Evolutionary conservation across 2,329 filamentous ascomycete genomes (phyloP), one percentile per base, ranked within the genome.

Genomic region (Xylaria sp.): DNA sequence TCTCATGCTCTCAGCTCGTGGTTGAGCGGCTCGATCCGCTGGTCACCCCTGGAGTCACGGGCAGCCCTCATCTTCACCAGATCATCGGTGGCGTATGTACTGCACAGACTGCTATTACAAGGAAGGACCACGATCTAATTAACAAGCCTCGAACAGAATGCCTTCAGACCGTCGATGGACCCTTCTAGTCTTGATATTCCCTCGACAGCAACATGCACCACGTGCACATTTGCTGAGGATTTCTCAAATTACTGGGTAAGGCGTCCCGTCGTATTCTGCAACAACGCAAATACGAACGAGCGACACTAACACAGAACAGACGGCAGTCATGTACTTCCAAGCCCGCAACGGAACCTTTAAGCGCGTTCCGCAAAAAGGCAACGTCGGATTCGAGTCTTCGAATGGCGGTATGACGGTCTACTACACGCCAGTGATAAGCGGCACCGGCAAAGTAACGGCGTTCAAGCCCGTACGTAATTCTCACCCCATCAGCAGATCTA

Each of bases 351-450:
- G 80, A 37, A 83, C 74, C 63, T 78, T 75, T 76, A 78, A 77
- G 58, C 70, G 74, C n/a, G 74, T 77, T 6, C 69, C 62, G 7
- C 75, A 77, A 65, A 76, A 74, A 54, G 72, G 70, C 28, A 75
- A 76, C 7, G 75, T 75, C 20, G 70, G 68, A 20, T 78, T 81
- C 65, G 78, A 81, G 37, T 73, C 76, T 12, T 78, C 80, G 7
- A 75, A 78, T 1, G 81, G 80, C 2, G 81, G 82, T 20, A 80
- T 84, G 66, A 82, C 81, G 0, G 78, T 84, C 3, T 84, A 84
- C 75, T 84, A 84, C 68, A 82, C 82, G 23, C 73, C 75, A 0
- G 62, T 65, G 2, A 50, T 70, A 44, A 63, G 62, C 31, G 66
- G 66, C 20, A 56, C 39, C 15, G 66, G 62, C 3, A 78, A 78